phyloP scores from a whole-genome alignment of 257 asterid species.

The Salvia rosmarinus region DNA sequence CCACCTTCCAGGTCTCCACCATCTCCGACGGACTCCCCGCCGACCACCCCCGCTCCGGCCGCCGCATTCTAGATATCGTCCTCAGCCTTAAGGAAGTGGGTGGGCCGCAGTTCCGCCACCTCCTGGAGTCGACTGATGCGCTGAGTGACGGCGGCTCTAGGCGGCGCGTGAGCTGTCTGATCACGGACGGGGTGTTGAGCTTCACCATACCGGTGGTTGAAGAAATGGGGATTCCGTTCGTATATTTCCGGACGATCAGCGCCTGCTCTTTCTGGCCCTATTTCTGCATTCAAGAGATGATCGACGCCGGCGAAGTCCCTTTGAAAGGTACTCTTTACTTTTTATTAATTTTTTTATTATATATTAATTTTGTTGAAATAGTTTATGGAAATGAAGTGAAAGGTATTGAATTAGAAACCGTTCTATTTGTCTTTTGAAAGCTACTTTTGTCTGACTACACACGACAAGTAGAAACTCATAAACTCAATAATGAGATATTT shows the following conservation, averaged over 20 bases:
- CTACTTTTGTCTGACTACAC: no score
- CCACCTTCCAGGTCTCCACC: conserved; percentile 47
- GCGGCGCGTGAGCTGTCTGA: conserved; percentile 45
- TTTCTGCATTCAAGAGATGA: conserved; percentile 52
- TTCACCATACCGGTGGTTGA: conserved; percentile 53
- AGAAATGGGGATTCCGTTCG: conserved; percentile 48
- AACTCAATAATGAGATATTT: no score
- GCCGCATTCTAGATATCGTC: conserved; percentile 26
- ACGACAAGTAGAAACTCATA: no score
- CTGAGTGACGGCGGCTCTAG: conserved; percentile 27
- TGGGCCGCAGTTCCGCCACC: conserved; percentile 37
- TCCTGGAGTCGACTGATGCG: conserved; percentile 41
- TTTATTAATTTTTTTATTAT: background rate
- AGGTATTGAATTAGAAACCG: no score
- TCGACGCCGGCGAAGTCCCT: conserved; percentile 56
- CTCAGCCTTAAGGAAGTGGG: conserved; percentile 42
- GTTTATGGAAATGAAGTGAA: background rate
- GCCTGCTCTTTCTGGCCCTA: conserved; percentile 57
- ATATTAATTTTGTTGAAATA: background rate
- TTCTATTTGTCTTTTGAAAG: no score
- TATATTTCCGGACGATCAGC: conserved; percentile 52
- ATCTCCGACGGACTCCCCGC: conserved; percentile 56
- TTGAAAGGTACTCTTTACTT: conserved; percentile 34
- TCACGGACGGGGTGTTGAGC: conserved; percentile 53
- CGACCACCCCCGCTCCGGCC: conserved; percentile 51